Evolutionary conservation across 2,329 filamentous ascomycete species (phyloP).

Genomic region (Verticillium tricorpus): DNA sequence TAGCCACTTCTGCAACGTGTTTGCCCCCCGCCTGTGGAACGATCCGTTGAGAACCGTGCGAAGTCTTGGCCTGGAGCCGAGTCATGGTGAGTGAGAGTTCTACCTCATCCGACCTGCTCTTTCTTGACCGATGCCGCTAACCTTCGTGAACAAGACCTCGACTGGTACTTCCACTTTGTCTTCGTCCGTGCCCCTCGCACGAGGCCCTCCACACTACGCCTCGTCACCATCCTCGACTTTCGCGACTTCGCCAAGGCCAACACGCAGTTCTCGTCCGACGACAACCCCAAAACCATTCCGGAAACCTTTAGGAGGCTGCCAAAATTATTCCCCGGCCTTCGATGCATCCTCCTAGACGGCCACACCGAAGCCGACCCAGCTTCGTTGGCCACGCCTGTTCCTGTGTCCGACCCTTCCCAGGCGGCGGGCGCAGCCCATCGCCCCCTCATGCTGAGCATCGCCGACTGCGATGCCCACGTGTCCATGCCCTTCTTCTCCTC

Average conservation of each 20-base stretch:
- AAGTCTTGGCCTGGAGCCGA: slow-evolving; percentile 34
- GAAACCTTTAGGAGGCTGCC: slow-evolving; percentile 34
- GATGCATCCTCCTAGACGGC: slow-evolving; percentile 43
- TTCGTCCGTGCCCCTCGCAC: slow-evolving; percentile 29
- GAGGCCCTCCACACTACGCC: slow-evolving; percentile 31
- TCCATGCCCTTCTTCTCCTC: slow-evolving; percentile 33
- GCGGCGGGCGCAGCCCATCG: slow-evolving; percentile 8
- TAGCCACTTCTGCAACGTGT: slow-evolving; percentile 39
- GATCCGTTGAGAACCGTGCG: slow-evolving; percentile 39
- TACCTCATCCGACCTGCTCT: background rate
- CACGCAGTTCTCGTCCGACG: slow-evolving; percentile 36
- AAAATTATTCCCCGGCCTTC: slow-evolving; percentile 35
- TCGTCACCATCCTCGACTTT: slow-evolving; percentile 45
- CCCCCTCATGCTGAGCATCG: slow-evolving; percentile 41
- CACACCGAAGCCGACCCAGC: slow-evolving; percentile 39
- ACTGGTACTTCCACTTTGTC: slow-evolving; percentile 45
- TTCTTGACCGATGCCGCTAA: background rate
- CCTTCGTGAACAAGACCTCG: slow-evolving; percentile 32
- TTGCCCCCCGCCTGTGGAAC: slow-evolving; percentile 49
- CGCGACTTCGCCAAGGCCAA: slow-evolving; percentile 34
- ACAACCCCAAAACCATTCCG: slow-evolving; percentile 29
- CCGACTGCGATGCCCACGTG: slow-evolving; percentile 33
- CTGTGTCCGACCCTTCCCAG: slow-evolving; percentile 6
- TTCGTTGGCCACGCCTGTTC: slow-evolving; percentile 21
- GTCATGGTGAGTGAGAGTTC: slow-evolving; percentile 42